Conservation (phyloP, 129 eudicot species). For the Dittrichia graveolens region DNA sequence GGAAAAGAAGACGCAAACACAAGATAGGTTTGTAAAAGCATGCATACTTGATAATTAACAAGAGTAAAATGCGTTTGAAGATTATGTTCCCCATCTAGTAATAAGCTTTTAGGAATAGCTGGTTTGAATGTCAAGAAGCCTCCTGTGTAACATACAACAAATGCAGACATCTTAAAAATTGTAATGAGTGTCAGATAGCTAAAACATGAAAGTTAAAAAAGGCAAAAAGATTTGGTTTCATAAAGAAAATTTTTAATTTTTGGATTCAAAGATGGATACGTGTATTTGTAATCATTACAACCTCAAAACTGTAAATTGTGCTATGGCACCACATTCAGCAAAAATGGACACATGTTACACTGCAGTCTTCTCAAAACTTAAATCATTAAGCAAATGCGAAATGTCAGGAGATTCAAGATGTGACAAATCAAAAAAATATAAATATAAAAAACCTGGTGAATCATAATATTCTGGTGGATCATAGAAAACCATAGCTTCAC, state of each 20-base stretch:
- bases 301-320: not conserved
- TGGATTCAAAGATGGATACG: not conserved
- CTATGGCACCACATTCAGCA: not conserved
- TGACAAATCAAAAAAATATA: not conserved
- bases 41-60: conserved; percentile 88
- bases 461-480: conserved; percentile 96
- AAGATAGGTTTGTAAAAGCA: conserved; percentile 22
- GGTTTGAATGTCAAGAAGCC: conserved; percentile 89
- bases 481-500: conserved; percentile 89
- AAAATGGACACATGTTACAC: not conserved
- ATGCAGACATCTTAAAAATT: not conserved
- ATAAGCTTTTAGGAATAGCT: conserved; percentile 78
- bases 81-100: conserved; percentile 84
- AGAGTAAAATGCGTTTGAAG: conserved; percentile 82
- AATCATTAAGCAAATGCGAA: not conserved
- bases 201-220: not conserved
- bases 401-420: not conserved
- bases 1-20: not conserved
- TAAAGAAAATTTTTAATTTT: not conserved
- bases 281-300: not conserved
- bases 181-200: not conserved
- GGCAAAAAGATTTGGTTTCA: not conserved
- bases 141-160: conserved; percentile 57
- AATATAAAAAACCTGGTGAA: conserved; percentile 56
- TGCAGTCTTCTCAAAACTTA: not conserved